Evolutionary conservation across 805 yeast genomes (phyloP).

Genomic region (Candida silvicultrix): DNA sequence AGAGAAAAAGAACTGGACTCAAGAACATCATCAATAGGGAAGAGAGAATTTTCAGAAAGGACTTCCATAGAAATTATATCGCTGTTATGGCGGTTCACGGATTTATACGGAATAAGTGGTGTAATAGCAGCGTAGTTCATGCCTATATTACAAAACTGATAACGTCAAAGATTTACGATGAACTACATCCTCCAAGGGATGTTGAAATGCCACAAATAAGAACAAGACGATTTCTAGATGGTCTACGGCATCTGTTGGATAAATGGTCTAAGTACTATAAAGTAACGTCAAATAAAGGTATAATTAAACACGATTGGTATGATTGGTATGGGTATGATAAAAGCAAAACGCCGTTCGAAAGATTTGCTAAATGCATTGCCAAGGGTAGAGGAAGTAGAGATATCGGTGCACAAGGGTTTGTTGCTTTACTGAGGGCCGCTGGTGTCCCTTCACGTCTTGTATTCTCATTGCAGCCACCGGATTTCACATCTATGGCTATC

Average conservation of each 20-base stretch:
- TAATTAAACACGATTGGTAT: conserved; percentile 40
- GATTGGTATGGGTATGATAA: conserved; percentile 16
- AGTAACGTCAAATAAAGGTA: conserved; percentile 32
- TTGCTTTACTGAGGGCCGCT: conserved; percentile 62
- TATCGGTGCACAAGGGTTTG: conserved; percentile 82
- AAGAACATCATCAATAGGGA: conserved; percentile 40
- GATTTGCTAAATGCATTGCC: conserved; percentile 38
- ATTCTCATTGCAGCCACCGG: conserved; percentile 87
- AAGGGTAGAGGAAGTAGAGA: conserved; percentile 67
- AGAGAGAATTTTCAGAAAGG: conserved; percentile 46
- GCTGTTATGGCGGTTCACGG: conserved; percentile 63
- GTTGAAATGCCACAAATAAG: conserved; percentile 30
- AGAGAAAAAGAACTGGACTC: conserved; percentile 16
- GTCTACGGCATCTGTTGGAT: conserved; percentile 59
- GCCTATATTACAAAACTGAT: conserved; percentile 36
- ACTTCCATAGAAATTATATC: conserved; percentile 54
- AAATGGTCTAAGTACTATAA: conserved; percentile 54
- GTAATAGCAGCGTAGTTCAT: conserved; percentile 42
- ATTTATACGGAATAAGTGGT: conserved; percentile 66
- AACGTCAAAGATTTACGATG: conserved; percentile 38
- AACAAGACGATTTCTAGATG: conserved; percentile 70
- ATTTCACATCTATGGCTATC: conserved; percentile 42
- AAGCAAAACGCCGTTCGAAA: conserved; percentile 22
- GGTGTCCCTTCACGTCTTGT: conserved; percentile 70
- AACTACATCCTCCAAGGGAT: conserved; percentile 42